phyloP scores from a whole-genome alignment of 1,284 basidiomycete genomes.

The Neotropicomus parvogracilis region DNA sequence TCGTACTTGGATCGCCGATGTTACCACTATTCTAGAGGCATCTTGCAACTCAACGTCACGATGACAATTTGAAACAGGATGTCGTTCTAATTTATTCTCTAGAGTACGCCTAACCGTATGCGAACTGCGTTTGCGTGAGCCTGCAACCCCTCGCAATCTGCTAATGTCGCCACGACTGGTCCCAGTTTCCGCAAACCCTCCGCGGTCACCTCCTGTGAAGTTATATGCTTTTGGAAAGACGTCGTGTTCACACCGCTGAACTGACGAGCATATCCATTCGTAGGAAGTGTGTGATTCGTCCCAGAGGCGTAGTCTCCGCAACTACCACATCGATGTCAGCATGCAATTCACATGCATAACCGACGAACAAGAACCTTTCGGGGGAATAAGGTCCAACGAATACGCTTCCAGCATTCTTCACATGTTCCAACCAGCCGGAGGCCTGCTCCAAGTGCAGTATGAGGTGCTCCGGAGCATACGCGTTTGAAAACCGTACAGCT shows the following conservation, averaged over 20 bases:
- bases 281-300: slow-evolving; percentile 96
- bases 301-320: slow-evolving; percentile 99
- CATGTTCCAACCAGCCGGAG: slow-evolving; percentile 55
- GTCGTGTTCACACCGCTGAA: slow-evolving; percentile 97
- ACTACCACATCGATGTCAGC: slow-evolving; percentile 39
- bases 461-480: slow-evolving; percentile 96
- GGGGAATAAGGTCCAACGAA: slow-evolving; percentile 95
- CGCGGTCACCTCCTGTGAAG: slow-evolving; percentile 85
- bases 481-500: slow-evolving; percentile 89
- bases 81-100: not conserved
- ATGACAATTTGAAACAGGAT: slow-evolving; percentile 1
- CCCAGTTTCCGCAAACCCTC: slow-evolving; percentile 80
- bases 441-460: slow-evolving; percentile 85
- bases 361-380: slow-evolving; percentile 65
- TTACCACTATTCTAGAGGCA: slow-evolving; percentile 19
- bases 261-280: slow-evolving; percentile 94
- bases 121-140: slow-evolving; percentile 91
- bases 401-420: slow-evolving; percentile 93
- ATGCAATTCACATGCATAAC: not conserved
- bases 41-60: slow-evolving; percentile 3
- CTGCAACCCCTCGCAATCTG: slow-evolving; percentile 92
- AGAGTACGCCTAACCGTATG: slow-evolving; percentile 48
- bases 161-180: slow-evolving; percentile 86
- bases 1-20: slow-evolving; percentile 14
- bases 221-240: slow-evolving; percentile 99